A percentile compares a stretch with the other conserved stretches of the same genome.
phyloP scores from a whole-genome alignment of 352 stramenopile species.

The Phytophthora sansomeana region DNA sequence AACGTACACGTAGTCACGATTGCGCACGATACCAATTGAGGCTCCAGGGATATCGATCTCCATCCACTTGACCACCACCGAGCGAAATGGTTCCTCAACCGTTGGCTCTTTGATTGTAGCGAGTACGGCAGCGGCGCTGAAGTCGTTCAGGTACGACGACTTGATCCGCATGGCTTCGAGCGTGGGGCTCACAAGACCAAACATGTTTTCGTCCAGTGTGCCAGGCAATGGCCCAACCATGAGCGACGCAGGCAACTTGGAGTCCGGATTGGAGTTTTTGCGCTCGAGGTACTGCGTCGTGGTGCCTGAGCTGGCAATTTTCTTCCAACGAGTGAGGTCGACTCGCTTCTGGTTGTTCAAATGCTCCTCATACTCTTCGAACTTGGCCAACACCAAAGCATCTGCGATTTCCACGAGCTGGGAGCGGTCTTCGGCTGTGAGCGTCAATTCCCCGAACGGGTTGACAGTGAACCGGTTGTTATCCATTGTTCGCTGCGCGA shows the following conservation, averaged over 20 bases:
- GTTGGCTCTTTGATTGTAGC: conserved; percentile 50
- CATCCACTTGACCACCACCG: conserved; percentile 47
- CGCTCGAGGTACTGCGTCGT: conserved; percentile 23
- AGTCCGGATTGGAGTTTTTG: conserved; percentile 19
- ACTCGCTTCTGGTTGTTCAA: conserved; percentile 22
- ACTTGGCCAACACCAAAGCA: conserved; percentile 16
- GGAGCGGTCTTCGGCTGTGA: conserved; percentile 7
- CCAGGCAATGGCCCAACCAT: conserved; percentile 37
- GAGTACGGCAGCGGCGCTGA: conserved; percentile 50
- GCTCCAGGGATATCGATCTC: conserved; percentile 34
- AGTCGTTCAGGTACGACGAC: conserved; percentile 32
- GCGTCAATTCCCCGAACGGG: conserved; percentile 14
- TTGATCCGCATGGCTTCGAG: conserved; percentile 39
- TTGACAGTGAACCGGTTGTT: conserved; percentile 31
- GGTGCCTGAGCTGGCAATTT: conserved; percentile 4
- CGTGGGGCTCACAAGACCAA: conserved; percentile 41
- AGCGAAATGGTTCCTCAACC: conserved; percentile 49
- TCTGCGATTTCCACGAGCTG: conserved; percentile 25
- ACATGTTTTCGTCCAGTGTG: conserved; percentile 51
- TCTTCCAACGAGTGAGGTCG: conserved; percentile 27
- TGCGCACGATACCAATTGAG: conserved; percentile 24
- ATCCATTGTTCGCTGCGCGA: neutral
- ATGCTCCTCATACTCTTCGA: conserved; percentile 33
- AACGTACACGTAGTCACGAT: conserved; percentile 35
- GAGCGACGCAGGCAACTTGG: conserved; percentile 26